Percentiles rank a stretch among this genome's conserved stretches.
Conservation (phyloP, 192 early-diverging fungal genomes). For the Coemansia guatemalensis region DNA sequence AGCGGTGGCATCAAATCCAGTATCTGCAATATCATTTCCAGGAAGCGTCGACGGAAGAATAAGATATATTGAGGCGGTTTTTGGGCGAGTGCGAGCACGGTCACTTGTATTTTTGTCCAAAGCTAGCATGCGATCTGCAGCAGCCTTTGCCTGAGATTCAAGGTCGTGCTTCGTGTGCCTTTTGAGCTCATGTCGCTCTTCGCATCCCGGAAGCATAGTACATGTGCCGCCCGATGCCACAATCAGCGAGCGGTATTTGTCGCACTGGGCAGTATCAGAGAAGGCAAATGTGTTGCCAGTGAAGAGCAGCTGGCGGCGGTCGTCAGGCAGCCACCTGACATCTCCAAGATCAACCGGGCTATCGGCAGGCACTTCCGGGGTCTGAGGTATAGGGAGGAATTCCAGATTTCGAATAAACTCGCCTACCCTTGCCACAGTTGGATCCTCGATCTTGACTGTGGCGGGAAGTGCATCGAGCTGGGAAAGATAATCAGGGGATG, state of each 20-base stretch:
- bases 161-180: background rate
- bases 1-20: background rate
- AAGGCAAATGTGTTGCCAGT: constrained; percentile 19
- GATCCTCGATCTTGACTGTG: constrained; percentile 5
- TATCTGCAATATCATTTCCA: background rate
- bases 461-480: constrained; percentile 5
- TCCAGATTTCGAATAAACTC: constrained; percentile 13
- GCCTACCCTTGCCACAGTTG: constrained; percentile 7
- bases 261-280: constrained; percentile 18
- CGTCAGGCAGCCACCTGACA: constrained; percentile 19
- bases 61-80: constrained; percentile 1
- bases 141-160: background rate
- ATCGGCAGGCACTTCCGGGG: constrained; percentile 15
- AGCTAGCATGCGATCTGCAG: constrained; percentile 1
- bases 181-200: background rate
- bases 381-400: constrained; percentile 13
- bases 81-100: background rate
- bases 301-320: constrained; percentile 24
- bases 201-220: background rate
- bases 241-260: constrained; percentile 18
- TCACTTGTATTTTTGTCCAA: background rate
- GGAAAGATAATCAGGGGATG: constrained; percentile 17
- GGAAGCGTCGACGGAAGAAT: constrained; percentile 12
- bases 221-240: constrained; percentile 15
- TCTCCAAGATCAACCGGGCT: constrained; percentile 25